A percentile compares a stretch with the other conserved stretches of the same genome.
These are phyloP conservation scores for Dictyostelium firmibasis DNA, from an alignment of 78 protist genomes.

Conservation along the genomic window DNA sequence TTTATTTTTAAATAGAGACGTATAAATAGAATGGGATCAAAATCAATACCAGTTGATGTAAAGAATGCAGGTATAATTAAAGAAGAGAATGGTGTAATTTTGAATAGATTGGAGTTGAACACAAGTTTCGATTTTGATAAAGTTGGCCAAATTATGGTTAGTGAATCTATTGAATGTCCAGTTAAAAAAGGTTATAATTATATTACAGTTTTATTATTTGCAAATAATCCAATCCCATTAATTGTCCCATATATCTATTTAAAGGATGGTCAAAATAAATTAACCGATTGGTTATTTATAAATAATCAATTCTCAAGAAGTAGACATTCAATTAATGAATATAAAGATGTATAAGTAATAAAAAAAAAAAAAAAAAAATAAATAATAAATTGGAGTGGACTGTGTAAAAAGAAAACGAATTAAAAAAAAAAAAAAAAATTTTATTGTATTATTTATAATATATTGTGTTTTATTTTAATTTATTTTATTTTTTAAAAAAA, in stretches of 20 bases:
- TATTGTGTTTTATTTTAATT: too few species aligned
- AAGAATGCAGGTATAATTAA: conserved; percentile 64
- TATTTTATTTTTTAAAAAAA: too few species aligned
- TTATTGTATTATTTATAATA: too few species aligned
- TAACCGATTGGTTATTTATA: conserved; percentile 57
- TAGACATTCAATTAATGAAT: conserved; percentile 30
- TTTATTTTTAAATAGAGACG: too few species aligned
- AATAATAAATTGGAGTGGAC: too few species aligned
- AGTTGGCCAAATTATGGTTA: conserved; percentile 19
- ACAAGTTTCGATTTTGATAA: conserved; percentile 49
- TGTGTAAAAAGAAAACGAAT: too few species aligned
- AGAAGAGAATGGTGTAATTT: conserved; percentile 5
- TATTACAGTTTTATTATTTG: conserved; percentile 44
- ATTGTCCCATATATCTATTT: conserved; percentile 52
- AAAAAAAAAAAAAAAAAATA: not conserved
- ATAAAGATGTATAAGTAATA: conserved; percentile 1
- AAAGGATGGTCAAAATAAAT: conserved; percentile 12
- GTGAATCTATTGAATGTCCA: conserved; percentile 48
- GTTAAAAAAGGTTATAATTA: conserved; percentile 30
- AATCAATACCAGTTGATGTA: conserved; percentile 21
- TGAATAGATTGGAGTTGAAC: conserved; percentile 36
- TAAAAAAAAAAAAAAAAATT: too few species aligned
- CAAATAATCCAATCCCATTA: conserved; percentile 56
- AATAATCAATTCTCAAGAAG: conserved; percentile 30
- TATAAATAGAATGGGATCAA: conserved; percentile 3